Conservation (phyloP, 148 eudicot species). For the Arctostaphylos glauca region DNA sequence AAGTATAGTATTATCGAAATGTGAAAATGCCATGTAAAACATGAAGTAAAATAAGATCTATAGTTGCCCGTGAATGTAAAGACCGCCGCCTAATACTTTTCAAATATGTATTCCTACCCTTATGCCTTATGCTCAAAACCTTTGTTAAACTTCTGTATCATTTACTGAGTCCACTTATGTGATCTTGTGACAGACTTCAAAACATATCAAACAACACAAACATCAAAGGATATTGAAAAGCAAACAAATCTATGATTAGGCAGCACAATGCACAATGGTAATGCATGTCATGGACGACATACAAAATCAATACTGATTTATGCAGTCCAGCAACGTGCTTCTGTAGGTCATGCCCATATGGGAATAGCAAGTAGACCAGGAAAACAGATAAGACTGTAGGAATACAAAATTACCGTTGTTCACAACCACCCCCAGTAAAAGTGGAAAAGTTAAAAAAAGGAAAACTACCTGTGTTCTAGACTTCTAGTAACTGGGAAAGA, state of each 20-base stretch:
- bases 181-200: not conserved
- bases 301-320: not conserved
- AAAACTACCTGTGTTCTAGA: not conserved
- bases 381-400: not conserved
- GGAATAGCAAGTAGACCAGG: not conserved
- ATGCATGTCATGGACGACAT: not conserved
- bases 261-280: not conserved
- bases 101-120: not conserved
- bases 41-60: not conserved
- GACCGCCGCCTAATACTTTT: not conserved
- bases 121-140: not conserved
- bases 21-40: not conserved
- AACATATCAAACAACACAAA: not conserved
- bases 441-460: not conserved
- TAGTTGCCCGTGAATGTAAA: not conserved
- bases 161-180: not conserved
- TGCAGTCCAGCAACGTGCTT: not conserved
- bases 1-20: not conserved
- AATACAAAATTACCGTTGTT: not conserved
- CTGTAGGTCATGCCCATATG: not conserved
- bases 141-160: constrained; percentile 6
- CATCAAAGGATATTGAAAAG: not conserved
- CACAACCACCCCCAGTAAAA: not conserved
- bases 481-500: not conserved
- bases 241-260: not conserved